Evolutionary conservation across 1,139 yeast genomes (phyloP).

Genomic region (Pichiaceae sp.): DNA sequence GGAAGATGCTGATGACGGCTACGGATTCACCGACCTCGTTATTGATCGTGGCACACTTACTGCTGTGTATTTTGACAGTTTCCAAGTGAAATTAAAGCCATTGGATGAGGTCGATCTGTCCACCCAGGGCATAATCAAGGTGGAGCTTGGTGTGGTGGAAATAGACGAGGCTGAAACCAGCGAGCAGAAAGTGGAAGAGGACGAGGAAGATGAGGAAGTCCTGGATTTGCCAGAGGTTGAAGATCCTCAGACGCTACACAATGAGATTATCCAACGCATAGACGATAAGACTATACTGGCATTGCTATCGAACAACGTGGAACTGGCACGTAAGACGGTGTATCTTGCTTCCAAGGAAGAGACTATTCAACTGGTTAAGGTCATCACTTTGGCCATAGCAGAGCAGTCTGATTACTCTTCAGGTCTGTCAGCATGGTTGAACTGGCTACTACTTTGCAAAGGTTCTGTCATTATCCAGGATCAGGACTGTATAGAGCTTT

Average conservation of each 20-base stretch:
- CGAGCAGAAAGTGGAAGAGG: constrained; percentile 6
- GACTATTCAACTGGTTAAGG: constrained; percentile 27
- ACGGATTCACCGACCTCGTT: constrained; percentile 15
- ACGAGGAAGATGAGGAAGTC: constrained; percentile 4
- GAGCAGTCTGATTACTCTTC: constrained; percentile 25
- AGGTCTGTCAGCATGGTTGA: constrained; percentile 35
- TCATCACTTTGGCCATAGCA: constrained; percentile 29
- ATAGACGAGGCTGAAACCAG: constrained; percentile 2
- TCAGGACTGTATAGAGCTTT: constrained; percentile 25
- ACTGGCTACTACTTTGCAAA: constrained; percentile 38
- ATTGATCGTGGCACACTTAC: constrained; percentile 11
- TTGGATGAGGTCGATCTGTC: constrained; percentile 14
- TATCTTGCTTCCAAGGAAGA: constrained; percentile 16
- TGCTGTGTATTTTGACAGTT: constrained; percentile 32
- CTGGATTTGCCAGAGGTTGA: constrained; percentile 1
- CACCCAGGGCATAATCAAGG: constrained; percentile 6
- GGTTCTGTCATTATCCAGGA: constrained; percentile 34
- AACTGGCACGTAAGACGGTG: constrained; percentile 32
- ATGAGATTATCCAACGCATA: constrained; percentile 18
- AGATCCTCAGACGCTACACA: constrained; percentile 22
- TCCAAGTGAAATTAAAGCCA: constrained; percentile 19
- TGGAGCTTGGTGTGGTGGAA: constrained; percentile 9
- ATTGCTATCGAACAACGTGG: constrained; percentile 30
- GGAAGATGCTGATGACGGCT: constrained; percentile 9
- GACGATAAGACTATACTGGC: constrained; percentile 14